Evolutionary conservation across 495 filamentous ascomycete genomes (phyloP).

Genomic region (Bathelium albidoporum): DNA sequence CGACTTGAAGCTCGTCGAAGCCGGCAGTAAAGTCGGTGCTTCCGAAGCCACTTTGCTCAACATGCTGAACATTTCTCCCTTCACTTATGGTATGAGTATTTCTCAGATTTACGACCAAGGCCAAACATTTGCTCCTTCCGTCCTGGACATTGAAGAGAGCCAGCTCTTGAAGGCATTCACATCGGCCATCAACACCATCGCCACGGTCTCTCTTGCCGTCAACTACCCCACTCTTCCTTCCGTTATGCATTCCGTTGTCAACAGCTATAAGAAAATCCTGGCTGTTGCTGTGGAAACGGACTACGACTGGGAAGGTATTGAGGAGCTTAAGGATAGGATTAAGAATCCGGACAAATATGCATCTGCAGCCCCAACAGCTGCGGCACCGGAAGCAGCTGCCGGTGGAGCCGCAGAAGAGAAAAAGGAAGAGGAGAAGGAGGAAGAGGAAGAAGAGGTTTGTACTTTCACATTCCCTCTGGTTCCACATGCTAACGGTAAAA

Average conservation of each 20-base stretch:
- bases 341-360: constrained; percentile 96
- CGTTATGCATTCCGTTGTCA: constrained; percentile 87
- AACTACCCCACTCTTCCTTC: constrained; percentile 96
- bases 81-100: constrained; percentile 99
- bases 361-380: constrained; percentile 60
- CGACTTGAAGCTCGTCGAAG: constrained; percentile 95
- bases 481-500: constrained; percentile 35
- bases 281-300: constrained; percentile 85
- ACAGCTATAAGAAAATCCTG: constrained; percentile 94
- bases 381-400: constrained; percentile 34
- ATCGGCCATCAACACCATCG: constrained; percentile 74
- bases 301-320: constrained; percentile 89
- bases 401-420: constrained; percentile 38
- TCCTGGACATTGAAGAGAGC: constrained; percentile 87
- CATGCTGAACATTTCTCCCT: constrained; percentile 99
- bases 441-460: constrained; percentile 37
- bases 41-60: constrained; percentile 98
- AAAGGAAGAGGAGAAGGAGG: constrained; percentile 38
- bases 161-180: constrained; percentile 81
- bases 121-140: constrained; percentile 70
- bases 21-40: constrained; percentile 85
- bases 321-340: constrained; percentile 96
- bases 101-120: constrained; percentile 91
- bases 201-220: constrained; percentile 77
- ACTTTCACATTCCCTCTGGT: no score